Base-by-base conservation (phyloP, 352 stramenopile genomes). In the Globisporangium recalcitrans region DNA sequence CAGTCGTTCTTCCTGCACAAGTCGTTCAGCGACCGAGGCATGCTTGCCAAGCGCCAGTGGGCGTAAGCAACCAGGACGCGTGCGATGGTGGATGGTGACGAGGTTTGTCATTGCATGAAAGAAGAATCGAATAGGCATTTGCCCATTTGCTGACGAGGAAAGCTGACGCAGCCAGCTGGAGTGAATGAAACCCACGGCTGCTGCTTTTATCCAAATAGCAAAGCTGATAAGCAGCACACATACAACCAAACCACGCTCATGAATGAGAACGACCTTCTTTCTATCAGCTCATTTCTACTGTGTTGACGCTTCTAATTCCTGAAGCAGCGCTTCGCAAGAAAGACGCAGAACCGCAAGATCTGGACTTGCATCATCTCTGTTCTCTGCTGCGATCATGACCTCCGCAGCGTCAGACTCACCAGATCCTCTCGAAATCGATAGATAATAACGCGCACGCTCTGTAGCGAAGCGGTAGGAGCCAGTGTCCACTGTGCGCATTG, bases 1-100 rank as follows among this genome's bases (percentile, higher is more conserved):
- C 85, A 94, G 68, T 87, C 79, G 47, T 89, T 85, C 60, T 56
- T 94, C 32, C 71, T 94, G 49, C 82, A 91, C 76, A 91, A 92
- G 71, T 94, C 82, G 79, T 94, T 94, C 58, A 90, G 74, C 57
- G 80, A 90, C 70, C 74, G 85, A 47, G 82, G 82, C 22, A 88
- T 74, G 48, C 58, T 94, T 36, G 72, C 82, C 48, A 85, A 81
- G 68, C 82, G 78, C 22, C 77, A 90, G 59, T 94, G 82, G 82
- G 80, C 73, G 10, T 91, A 79, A 47, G 52, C 31, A 44, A 1
- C 11, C 13, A 10, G 55, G 3, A 22, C 26, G 6, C 31, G 24
- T 9, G 14, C 9, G 27, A 19, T 16, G 36, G 16, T n/a, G 34
- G 34, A 16, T 40, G 36, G 3, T 48, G 32, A 32, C 36, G 13